Conservation (phyloP, 441 rosid genomes). For the Erysimum pusillum region DNA sequence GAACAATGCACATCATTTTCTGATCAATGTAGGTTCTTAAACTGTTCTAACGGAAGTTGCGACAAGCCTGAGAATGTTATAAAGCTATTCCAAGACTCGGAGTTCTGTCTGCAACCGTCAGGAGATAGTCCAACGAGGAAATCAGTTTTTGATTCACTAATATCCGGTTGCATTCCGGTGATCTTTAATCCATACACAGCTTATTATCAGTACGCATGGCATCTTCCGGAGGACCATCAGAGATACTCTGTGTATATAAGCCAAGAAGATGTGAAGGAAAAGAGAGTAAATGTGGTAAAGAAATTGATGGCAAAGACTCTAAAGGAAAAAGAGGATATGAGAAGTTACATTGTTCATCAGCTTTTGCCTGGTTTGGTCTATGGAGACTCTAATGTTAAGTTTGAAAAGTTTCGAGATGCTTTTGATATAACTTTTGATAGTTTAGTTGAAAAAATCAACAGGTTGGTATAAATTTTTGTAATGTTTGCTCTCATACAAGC, state of each 20-base stretch:
- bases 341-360: conserved; percentile 77
- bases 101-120: conserved; percentile 87
- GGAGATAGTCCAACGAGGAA: conserved; percentile 93
- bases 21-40: conserved; percentile 58
- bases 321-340: conserved; percentile 70
- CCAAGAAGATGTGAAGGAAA: conserved; percentile 68
- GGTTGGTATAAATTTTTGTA: not conserved
- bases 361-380: conserved; percentile 76
- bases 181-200: conserved; percentile 82
- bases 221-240: conserved; percentile 75
- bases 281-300: conserved; percentile 62
- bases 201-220: conserved; percentile 91
- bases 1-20: conserved; percentile 56
- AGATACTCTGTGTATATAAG: conserved; percentile 77
- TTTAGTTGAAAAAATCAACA: conserved; percentile 55
- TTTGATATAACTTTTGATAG: conserved; percentile 68
- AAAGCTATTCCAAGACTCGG: conserved; percentile 65
- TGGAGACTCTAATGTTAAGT: conserved; percentile 61
- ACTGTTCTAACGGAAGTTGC: conserved; percentile 65
- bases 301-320: conserved; percentile 56
- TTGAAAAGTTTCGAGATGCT: conserved; percentile 78
- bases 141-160: conserved; percentile 81
- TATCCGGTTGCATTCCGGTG: conserved; percentile 86
- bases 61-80: conserved; percentile 66
- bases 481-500: not conserved